phyloP scores from a whole-genome alignment of 2,329 filamentous ascomycete genomes.

The Mycosphaerella sp. region DNA sequence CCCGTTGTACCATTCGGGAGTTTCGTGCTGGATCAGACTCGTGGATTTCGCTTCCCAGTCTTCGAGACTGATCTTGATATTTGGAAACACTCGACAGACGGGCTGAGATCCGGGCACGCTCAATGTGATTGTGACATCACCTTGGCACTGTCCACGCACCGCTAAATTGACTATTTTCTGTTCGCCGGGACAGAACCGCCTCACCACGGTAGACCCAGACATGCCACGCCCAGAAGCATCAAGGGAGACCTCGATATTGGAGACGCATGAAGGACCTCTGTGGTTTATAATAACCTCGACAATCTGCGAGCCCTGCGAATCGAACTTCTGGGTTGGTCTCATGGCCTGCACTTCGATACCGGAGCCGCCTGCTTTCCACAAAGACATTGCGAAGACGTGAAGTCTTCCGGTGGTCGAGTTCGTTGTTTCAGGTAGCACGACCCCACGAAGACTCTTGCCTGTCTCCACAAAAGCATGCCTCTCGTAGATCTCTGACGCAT shows the following conservation, averaged over 20 bases:
- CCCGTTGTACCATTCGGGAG: constrained; percentile 31
- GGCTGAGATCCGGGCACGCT: neutral
- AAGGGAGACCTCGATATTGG: neutral
- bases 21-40: constrained; percentile 37
- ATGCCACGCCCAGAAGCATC: neutral
- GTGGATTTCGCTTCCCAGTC: neutral
- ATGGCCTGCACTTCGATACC: neutral
- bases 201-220: neutral
- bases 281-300: neutral
- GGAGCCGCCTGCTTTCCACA: neutral
- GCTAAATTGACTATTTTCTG: neutral
- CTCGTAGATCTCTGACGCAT: neutral
- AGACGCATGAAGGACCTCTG: neutral
- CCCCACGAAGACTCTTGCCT: neutral
- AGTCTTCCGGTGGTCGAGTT: neutral
- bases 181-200: neutral
- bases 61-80: neutral
- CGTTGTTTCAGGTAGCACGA: neutral
- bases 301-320: neutral
- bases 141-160: neutral
- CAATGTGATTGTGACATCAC: neutral
- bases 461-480: neutral
- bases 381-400: neutral
- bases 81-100: neutral
- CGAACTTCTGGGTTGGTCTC: neutral